These are phyloP conservation scores for Castanospermum australe DNA, from an alignment of 306 rosid genomes.

Conservation along the genomic window DNA sequence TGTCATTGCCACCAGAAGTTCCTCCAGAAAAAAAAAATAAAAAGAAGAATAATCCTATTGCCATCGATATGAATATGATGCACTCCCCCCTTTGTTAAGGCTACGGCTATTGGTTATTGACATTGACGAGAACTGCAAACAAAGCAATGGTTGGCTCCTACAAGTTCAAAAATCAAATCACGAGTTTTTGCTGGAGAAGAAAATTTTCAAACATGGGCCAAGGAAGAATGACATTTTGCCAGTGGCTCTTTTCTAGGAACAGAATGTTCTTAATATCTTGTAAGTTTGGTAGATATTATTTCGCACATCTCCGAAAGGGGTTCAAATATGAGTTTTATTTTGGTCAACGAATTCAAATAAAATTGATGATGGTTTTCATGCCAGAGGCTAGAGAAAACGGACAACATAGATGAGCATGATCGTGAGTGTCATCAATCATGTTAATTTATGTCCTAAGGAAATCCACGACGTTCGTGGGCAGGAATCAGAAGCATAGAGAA, in stretches of 20 bases:
- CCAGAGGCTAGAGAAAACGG: neutral
- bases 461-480: neutral
- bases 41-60: neutral
- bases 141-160: neutral
- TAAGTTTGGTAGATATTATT: neutral
- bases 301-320: neutral
- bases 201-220: constrained; percentile 11
- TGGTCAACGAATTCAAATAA: neutral
- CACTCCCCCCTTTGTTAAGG: neutral
- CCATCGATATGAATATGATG: neutral
- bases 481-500: no score
- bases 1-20: constrained; percentile 20
- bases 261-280: neutral
- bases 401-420: neutral
- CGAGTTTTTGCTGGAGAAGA: neutral
- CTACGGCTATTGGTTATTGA: neutral
- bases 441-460: neutral
- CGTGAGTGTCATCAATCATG: neutral
- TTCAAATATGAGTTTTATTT: neutral
- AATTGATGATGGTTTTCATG: neutral
- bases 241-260: neutral
- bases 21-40: neutral
- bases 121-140: neutral
- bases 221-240: constrained; percentile 12
- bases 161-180: constrained; percentile 23